Conservation (phyloP, 2,329 filamentous ascomycete genomes). For the Aspergillus pseudonomiae region DNA sequence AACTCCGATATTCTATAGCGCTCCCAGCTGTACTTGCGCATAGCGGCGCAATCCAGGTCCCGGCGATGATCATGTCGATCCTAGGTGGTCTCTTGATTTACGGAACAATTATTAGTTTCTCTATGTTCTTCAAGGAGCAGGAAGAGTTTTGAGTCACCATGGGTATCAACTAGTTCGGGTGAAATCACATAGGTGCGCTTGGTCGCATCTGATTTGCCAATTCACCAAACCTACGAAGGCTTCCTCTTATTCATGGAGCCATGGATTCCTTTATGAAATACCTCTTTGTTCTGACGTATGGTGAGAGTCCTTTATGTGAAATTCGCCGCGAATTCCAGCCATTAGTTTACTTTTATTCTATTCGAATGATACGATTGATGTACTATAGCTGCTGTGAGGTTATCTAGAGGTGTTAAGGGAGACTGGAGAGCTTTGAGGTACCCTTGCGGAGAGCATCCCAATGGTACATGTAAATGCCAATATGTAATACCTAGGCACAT, state of each 20-base stretch:
- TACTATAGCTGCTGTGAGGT: conserved; percentile 22
- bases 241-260: conserved; percentile 2
- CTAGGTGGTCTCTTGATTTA: conserved; percentile 93
- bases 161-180: neutral
- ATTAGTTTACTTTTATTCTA: conserved; percentile 11
- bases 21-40: conserved; percentile 87
- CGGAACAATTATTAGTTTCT: conserved; percentile 96
- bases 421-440: neutral
- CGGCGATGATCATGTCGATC: conserved; percentile 95
- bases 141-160: conserved; percentile 74
- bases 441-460: neutral
- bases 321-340: conserved; percentile 17
- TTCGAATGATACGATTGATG: conserved; percentile 22
- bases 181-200: neutral
- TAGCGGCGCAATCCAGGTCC: conserved; percentile 75
- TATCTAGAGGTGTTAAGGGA: conserved; percentile 20
- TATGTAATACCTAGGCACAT: neutral
- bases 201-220: neutral
- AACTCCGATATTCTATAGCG: conserved; percentile 56
- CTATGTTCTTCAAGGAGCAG: conserved; percentile 97
- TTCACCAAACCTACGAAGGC: neutral
- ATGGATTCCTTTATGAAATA: conserved; percentile 23
- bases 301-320: conserved; percentile 27
- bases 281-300: conserved; percentile 26
- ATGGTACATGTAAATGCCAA: neutral